Base-by-base conservation (phyloP, 1,284 basidiomycete species). In the Puccinia brachypodii region DNA sequence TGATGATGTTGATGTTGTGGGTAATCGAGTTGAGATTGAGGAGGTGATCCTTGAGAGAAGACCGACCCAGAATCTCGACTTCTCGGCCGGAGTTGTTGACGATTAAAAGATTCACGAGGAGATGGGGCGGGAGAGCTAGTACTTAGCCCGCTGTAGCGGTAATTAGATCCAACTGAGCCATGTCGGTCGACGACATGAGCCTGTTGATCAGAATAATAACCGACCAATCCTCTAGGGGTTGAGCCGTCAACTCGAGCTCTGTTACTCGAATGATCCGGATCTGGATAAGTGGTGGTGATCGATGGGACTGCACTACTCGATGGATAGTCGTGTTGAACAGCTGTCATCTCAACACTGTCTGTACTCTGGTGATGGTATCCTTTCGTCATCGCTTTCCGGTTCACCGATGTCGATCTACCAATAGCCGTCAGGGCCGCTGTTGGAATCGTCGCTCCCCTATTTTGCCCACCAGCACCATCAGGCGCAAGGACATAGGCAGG, bases 331-430 rank as follows among this genome's bases (percentile, higher is more conserved):
- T 33, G 56, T 50, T 64, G 58, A 22, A 79, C 77, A 9, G 69
- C 53, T 14, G 69, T 73, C 78, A 81, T 81, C 47, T 81, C 78
- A 0, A 81, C 78, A 66, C 78, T 81, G 42, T 81, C 78, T 14
- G 71, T 22, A n/a, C 40, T 53, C 14, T 68, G 33, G n/a, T 58
- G 66, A 73, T 71, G 19, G 38, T 80, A 60, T 19, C 56, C 44
- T 72, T 64, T 60, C 25, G 44, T 0, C 16, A 28, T 25, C 31
- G 28, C 31, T 31, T 60, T 79, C 60, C 77, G 38, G 22, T 58
- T 79, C n/a, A 74, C 50, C 36, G 72, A 74, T 25, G 53, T 28
- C 47, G 72, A 58, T 60, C 72, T 56, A 2, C 72, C 53, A 14
- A 58, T 36, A 13, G 50, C n/a, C 9, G 72, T 40, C 9, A 58